Conservation (phyloP, 176 grass and related monocot genomes). For the Stipa capillata region DNA sequence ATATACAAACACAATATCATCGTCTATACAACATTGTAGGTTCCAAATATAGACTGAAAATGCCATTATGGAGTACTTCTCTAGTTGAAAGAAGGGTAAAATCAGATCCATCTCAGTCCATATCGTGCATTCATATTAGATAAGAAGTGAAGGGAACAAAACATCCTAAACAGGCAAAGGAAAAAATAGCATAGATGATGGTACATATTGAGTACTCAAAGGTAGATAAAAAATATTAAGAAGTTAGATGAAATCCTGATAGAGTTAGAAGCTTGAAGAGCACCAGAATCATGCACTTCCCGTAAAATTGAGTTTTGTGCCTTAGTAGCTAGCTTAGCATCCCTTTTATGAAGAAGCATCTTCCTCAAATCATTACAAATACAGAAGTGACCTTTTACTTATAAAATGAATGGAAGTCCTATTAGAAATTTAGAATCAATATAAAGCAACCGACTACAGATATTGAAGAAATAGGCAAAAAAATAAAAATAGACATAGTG, state of each 20-base stretch:
- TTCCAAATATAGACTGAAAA: neutral
- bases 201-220: neutral
- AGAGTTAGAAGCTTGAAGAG: neutral
- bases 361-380: no score
- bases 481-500: neutral
- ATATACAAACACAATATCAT: neutral
- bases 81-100: no score
- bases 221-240: neutral
- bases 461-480: neutral
- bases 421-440: neutral
- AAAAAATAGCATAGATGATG: neutral
- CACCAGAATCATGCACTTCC: neutral
- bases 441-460: neutral
- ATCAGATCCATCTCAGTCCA: neutral
- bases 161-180: neutral
- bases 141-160: neutral
- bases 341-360: neutral
- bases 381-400: no score
- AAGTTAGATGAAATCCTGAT: neutral
- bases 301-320: neutral
- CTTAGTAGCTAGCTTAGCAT: neutral
- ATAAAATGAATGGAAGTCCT: neutral
- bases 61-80: neutral
- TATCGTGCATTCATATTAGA: neutral
- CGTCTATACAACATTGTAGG: neutral